phyloP scores from a whole-genome alignment of 192 early-diverging fungal species.

The Backusella liffmaniae region DNA sequence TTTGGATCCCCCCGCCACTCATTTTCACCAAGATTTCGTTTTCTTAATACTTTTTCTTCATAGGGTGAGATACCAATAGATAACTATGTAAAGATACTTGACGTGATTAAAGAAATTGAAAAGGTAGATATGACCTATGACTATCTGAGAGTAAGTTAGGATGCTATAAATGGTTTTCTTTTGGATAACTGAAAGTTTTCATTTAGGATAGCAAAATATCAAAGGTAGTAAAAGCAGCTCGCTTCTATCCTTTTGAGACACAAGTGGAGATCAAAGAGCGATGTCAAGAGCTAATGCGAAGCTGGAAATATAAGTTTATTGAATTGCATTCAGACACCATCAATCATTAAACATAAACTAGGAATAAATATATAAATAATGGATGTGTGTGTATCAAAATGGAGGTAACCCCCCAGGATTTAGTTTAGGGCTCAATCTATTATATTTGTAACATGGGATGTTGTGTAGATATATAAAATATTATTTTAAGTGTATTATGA shows the following conservation, averaged over 20 bases:
- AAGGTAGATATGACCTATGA: slow-evolving; percentile 23
- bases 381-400: too few species aligned
- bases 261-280: slow-evolving; percentile 24
- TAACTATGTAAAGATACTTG: slow-evolving; percentile 26
- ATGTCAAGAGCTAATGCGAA: slow-evolving; percentile 25
- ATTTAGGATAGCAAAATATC: slow-evolving; percentile 34
- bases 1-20: neutral
- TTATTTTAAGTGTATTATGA: too few species aligned
- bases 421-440: too few species aligned
- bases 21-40: too few species aligned
- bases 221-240: slow-evolving; percentile 36
- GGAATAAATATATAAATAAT: too few species aligned
- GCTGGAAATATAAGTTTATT: slow-evolving; percentile 26
- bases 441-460: too few species aligned
- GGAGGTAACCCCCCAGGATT: too few species aligned
- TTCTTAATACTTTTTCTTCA: neutral
- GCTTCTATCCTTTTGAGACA: slow-evolving; percentile 21
- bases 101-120: slow-evolving; percentile 28
- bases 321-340: neutral
- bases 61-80: slow-evolving; percentile 30
- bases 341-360: neutral
- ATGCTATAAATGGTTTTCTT: neutral
- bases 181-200: neutral
- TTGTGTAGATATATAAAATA: too few species aligned
- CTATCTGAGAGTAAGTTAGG: slow-evolving; percentile 24